These are phyloP conservation scores for Begonia peltatifolia DNA, from an alignment of 306 rosid species.

Conservation along the genomic window DNA sequence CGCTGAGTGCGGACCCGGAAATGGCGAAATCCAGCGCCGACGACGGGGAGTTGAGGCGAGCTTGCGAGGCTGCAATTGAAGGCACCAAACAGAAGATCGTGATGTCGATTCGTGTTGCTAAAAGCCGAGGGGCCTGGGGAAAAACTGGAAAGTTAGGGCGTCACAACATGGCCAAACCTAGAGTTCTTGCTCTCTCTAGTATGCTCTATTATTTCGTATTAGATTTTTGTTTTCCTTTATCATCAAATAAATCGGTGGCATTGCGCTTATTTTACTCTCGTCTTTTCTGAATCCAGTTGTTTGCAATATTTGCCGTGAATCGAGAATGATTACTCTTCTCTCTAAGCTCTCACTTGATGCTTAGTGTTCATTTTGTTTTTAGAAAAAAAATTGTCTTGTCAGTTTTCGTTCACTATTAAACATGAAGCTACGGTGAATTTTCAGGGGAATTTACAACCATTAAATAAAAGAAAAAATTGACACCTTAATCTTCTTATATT, in stretches of 20 bases:
- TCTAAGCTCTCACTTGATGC: too few relatives aligned
- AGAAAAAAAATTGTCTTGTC: too few relatives aligned
- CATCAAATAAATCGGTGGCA: background rate
- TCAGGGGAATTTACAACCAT: too few relatives aligned
- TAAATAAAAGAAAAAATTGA: too few relatives aligned
- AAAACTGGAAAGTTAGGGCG: conserved; percentile 70
- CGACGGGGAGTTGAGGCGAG: conserved; percentile 86
- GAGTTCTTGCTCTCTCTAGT: conserved; percentile 92
- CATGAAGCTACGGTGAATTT: too few relatives aligned
- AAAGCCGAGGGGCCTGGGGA: conserved; percentile 69
- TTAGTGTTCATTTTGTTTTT: too few relatives aligned
- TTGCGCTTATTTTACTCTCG: background rate
- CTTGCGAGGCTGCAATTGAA: conserved; percentile 86
- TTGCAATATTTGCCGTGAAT: too few relatives aligned
- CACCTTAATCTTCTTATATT: too few relatives aligned
- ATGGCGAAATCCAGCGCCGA: conserved; percentile 99
- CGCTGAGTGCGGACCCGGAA: conserved; percentile 8
- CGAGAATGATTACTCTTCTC: too few relatives aligned
- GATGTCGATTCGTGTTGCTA: conserved; percentile 68
- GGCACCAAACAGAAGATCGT: conserved; percentile 61
- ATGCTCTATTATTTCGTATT: conserved; percentile 5
- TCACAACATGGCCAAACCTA: conserved; percentile 85
- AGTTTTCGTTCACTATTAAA: too few relatives aligned
- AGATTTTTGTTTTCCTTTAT: background rate
- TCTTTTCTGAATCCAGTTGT: too few relatives aligned